Percentiles rank a stretch among this genome's conserved stretches.
Conservation (phyloP, 352 stramenopile genomes). For the Phytophthora sansomeana region DNA sequence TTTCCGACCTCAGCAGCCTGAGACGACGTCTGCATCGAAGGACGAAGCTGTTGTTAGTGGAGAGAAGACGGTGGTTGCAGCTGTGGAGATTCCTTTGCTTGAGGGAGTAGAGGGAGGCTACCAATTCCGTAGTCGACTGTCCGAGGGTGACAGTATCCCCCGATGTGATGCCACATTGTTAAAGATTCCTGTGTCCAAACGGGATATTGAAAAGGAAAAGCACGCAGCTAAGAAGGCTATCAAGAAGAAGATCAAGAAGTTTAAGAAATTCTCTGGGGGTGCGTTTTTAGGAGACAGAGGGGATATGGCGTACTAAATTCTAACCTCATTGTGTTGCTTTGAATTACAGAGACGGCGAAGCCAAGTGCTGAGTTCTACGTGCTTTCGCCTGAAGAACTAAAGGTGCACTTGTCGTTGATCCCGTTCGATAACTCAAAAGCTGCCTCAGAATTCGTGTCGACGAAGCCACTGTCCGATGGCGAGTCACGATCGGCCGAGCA, state of each 20-base stretch:
- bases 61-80: not conserved
- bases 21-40: not conserved
- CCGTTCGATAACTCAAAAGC: conserved; percentile 56
- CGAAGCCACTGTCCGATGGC: conserved; percentile 41
- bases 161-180: conserved; percentile 76
- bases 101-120: conserved; percentile 44
- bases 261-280: conserved; percentile 77
- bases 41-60: conserved; percentile 11
- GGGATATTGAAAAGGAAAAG: conserved; percentile 80
- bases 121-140: conserved; percentile 60
- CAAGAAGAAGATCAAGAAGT: conserved; percentile 91
- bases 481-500: conserved; percentile 46
- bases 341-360: conserved; percentile 45
- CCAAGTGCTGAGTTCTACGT: conserved; percentile 83
- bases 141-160: conserved; percentile 80
- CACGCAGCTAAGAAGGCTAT: conserved; percentile 78
- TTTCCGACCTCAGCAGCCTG: conserved; percentile 32
- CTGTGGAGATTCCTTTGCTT: conserved; percentile 46
- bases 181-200: conserved; percentile 75
- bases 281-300: conserved; percentile 2
- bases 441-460: conserved; percentile 54
- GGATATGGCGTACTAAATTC: not conserved
- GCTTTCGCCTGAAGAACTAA: conserved; percentile 64
- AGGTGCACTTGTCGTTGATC: conserved; percentile 58
- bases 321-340: conserved; percentile 14